Evolutionary conservation across 148 eudicot species (phyloP).

Genomic region (Silene conica): DNA sequence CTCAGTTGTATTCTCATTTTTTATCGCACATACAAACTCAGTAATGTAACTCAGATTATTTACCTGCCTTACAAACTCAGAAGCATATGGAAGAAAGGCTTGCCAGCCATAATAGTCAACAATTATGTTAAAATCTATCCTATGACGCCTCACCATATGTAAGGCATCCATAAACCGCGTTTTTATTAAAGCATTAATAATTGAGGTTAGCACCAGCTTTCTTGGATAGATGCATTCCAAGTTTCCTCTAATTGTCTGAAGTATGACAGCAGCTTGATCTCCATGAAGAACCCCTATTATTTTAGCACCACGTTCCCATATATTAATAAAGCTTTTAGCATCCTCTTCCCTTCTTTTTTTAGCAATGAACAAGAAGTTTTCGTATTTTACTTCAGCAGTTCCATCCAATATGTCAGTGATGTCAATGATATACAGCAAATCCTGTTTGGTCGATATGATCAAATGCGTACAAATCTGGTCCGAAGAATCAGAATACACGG

Average conservation of each 20-base stretch:
- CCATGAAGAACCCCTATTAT: constrained; percentile 84
- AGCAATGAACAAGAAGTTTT: constrained; percentile 57
- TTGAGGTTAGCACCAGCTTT: constrained; percentile 77
- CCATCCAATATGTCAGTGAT: constrained; percentile 65
- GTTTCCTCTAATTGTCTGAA: constrained; percentile 86
- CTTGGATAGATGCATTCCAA: constrained; percentile 89
- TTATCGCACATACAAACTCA: constrained; percentile 88
- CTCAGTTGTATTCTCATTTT: constrained; percentile 64
- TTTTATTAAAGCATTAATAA: constrained; percentile 63
- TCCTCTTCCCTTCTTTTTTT: constrained; percentile 62
- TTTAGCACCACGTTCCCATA: constrained; percentile 95
- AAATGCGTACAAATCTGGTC: constrained; percentile 64
- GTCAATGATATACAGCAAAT: constrained; percentile 73
- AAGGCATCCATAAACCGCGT: constrained; percentile 72
- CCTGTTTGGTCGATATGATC: constrained; percentile 87
- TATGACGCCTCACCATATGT: constrained; percentile 85
- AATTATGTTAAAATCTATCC: constrained; percentile 85
- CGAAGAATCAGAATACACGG: constrained; percentile 62
- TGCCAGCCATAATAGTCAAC: constrained; percentile 87
- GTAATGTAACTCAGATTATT: constrained; percentile 73
- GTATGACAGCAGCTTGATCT: constrained; percentile 81
- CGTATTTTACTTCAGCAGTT: constrained; percentile 51
- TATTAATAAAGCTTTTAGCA: constrained; percentile 42
- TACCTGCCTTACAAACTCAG: constrained; percentile 81
- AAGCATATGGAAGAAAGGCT: constrained; percentile 56